Evolutionary conservation across 2,329 filamentous ascomycete genomes (phyloP).

Genomic region (Fusarium pilosicola): DNA sequence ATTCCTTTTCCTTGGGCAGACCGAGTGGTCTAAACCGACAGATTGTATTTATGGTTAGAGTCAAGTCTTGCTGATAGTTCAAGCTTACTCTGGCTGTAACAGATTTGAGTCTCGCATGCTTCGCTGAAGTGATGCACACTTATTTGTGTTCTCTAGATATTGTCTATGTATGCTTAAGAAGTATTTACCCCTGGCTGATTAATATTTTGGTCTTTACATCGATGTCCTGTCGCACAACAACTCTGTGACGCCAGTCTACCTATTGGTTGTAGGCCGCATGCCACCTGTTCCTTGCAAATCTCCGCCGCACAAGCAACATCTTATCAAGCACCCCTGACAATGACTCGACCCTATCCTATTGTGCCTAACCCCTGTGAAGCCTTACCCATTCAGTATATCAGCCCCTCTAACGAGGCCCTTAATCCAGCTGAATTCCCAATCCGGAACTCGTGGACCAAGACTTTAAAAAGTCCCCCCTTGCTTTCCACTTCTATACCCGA

Average conservation of each 20-base stretch:
- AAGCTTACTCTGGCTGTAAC: neutral
- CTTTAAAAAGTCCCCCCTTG: constrained; percentile 11
- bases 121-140: neutral
- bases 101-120: neutral
- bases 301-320: neutral
- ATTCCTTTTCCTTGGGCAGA: neutral
- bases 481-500: neutral
- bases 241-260: neutral
- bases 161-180: neutral
- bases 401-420: neutral
- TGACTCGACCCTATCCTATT: neutral
- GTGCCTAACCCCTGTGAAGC: rapidly evolving
- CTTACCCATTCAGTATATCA: neutral
- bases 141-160: neutral
- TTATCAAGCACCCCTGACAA: neutral
- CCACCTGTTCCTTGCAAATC: too few relatives aligned
- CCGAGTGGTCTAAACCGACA: neutral
- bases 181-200: neutral
- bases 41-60: neutral
- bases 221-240: neutral
- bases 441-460: constrained; percentile 10
- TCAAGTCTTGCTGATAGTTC: neutral
- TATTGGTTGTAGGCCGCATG: too few relatives aligned
- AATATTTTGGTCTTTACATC: neutral
- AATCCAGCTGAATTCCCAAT: neutral